Evolutionary conservation across 257 asterid species (phyloP).

Genomic region (Coffea canephora): DNA sequence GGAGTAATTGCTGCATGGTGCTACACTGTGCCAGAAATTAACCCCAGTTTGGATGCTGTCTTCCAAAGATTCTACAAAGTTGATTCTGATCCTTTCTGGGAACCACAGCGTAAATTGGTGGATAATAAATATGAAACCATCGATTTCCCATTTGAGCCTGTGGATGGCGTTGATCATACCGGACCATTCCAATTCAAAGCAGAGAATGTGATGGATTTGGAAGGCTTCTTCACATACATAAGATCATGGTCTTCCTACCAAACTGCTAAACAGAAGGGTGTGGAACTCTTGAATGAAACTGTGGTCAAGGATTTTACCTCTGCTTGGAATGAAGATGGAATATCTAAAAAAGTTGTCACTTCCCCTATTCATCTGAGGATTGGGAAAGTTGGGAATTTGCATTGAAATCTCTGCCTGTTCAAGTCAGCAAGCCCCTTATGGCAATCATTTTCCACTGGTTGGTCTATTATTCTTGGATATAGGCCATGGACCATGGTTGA

Average conservation of each 20-base stretch:
- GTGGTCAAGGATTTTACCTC: conserved; percentile 41
- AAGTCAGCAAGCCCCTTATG: not conserved
- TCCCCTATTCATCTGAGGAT: conserved; percentile 65
- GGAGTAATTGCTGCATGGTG: conserved; percentile 87
- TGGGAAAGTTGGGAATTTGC: conserved; percentile 53
- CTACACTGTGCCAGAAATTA: conserved; percentile 52
- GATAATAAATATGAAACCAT: conserved; percentile 52
- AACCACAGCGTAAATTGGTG: conserved; percentile 32
- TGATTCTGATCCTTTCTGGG: conserved; percentile 35
- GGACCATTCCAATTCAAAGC: conserved; percentile 57
- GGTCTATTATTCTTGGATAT: too few relatives aligned
- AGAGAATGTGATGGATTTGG: conserved; percentile 59
- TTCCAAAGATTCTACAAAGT: conserved; percentile 30
- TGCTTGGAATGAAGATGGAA: conserved; percentile 66
- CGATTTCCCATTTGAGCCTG: conserved; percentile 64
- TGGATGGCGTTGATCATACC: conserved; percentile 45
- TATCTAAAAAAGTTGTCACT: conserved; percentile 33
- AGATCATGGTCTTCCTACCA: conserved; percentile 81
- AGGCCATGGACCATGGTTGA: too few relatives aligned
- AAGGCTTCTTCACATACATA: conserved; percentile 43
- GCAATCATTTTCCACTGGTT: not conserved
- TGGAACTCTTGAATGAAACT: conserved; percentile 48
- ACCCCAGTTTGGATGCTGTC: conserved; percentile 39
- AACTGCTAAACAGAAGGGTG: conserved; percentile 66
- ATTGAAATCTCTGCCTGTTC: not conserved